A percentile compares a stretch with the other conserved stretches of the same genome.
Evolutionary conservation across 345 rosid species (phyloP).

Genomic region (Populus euphratica): DNA sequence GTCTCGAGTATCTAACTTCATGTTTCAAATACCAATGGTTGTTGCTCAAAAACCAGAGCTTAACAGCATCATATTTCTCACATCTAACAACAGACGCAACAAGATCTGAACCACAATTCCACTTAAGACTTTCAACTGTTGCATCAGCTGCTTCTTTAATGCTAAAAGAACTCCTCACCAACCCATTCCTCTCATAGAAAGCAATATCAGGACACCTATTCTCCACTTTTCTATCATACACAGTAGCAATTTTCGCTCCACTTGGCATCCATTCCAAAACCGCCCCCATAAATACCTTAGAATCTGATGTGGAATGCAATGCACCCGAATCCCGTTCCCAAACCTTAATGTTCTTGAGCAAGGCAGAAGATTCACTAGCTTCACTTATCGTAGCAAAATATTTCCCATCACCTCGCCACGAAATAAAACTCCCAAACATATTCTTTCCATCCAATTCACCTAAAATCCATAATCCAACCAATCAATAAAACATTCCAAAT

Average conservation of each 20-base stretch:
- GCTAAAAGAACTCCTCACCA: slow-evolving; percentile 66
- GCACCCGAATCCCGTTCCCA: slow-evolving; percentile 92
- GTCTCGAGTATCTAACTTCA: slow-evolving; percentile 56
- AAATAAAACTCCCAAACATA: slow-evolving; percentile 44
- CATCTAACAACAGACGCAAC: slow-evolving; percentile 72
- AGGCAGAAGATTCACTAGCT: slow-evolving; percentile 33
- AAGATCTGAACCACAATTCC: slow-evolving; percentile 89
- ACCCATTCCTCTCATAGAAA: slow-evolving; percentile 87
- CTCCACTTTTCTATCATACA: slow-evolving; percentile 53
- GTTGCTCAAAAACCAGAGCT: slow-evolving; percentile 85
- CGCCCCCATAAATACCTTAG: slow-evolving; percentile 57
- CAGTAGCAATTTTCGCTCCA: slow-evolving; percentile 89
- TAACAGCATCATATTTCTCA: slow-evolving; percentile 52
- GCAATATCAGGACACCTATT: slow-evolving; percentile 55
- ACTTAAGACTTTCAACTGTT: slow-evolving; percentile 59
- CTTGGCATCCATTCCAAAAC: slow-evolving; percentile 97
- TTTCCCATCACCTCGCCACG: slow-evolving; percentile 98
- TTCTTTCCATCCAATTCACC: slow-evolving; percentile 39
- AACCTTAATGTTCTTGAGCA: slow-evolving; percentile 60
- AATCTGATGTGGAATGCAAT: slow-evolving; percentile 68
- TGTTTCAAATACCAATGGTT: slow-evolving; percentile 92
- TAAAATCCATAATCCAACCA: slow-evolving; percentile 19
- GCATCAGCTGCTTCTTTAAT: slow-evolving; percentile 48
- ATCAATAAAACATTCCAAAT: slow-evolving; percentile 6
- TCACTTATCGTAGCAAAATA: slow-evolving; percentile 63